Conservation (phyloP, 1,284 basidiomycete species). For the Ustilago tritici region DNA sequence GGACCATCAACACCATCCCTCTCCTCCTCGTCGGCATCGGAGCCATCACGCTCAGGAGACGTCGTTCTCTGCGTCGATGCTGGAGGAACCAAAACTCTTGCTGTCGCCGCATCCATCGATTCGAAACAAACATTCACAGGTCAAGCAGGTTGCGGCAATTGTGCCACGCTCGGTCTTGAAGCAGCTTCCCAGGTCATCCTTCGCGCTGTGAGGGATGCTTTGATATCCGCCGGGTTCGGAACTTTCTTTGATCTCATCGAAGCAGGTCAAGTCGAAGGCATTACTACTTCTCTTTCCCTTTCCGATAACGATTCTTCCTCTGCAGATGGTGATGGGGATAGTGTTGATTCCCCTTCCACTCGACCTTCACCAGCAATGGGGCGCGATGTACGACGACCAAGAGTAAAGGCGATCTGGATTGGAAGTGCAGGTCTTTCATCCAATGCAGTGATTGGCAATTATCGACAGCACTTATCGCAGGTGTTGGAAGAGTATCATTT, state of each 20-base stretch:
- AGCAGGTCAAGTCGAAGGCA: constrained; percentile 42
- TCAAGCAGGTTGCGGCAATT: constrained; percentile 53
- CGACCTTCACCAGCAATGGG: constrained; percentile 7
- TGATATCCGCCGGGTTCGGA: constrained; percentile 40
- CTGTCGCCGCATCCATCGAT: constrained; percentile 30
- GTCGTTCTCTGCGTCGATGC: constrained; percentile 52
- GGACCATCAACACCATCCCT: constrained; percentile 20
- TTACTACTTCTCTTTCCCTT: constrained; percentile 46
- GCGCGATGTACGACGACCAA: constrained; percentile 11
- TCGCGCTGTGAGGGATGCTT: constrained; percentile 36
- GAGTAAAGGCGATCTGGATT: constrained; percentile 49
- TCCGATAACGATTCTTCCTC: constrained; percentile 42
- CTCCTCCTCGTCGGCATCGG: background rate
- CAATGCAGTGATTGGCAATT: constrained; percentile 28
- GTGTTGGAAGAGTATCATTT: constrained; percentile 34
- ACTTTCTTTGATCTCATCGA: constrained; percentile 53
- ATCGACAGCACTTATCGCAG: constrained; percentile 33
- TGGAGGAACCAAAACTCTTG: constrained; percentile 53
- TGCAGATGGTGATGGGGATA: constrained; percentile 37
- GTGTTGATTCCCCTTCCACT: background rate
- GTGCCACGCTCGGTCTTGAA: constrained; percentile 44
- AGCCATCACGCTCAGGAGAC: constrained; percentile 22
- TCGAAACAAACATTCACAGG: constrained; percentile 37
- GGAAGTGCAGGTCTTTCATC: constrained; percentile 44
- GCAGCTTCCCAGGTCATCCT: constrained; percentile 46